phyloP scores from a whole-genome alignment of 2,329 filamentous ascomycete genomes.

The Thelonectria discophora region DNA sequence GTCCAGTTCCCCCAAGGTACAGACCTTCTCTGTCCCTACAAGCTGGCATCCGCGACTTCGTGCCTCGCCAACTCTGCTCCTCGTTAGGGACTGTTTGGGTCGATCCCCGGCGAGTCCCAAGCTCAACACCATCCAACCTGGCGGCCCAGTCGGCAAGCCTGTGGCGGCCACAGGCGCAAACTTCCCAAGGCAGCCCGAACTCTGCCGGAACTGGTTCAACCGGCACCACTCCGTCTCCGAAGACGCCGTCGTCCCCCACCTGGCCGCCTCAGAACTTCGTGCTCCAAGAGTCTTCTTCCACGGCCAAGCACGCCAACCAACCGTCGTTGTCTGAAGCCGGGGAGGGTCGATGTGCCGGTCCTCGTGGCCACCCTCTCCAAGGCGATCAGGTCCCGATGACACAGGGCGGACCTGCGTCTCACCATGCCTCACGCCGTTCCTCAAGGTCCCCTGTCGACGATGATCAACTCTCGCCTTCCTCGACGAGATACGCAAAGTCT shows the following conservation, averaged over 20 bases:
- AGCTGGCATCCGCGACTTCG: constrained; percentile 16
- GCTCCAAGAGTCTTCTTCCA: constrained; percentile 31
- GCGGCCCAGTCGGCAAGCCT: constrained; percentile 45
- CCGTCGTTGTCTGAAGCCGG: constrained; percentile 32
- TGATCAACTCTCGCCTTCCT: constrained; percentile 40
- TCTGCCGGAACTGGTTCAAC: constrained; percentile 47
- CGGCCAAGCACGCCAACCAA: constrained; percentile 36
- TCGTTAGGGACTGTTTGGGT: constrained; percentile 48
- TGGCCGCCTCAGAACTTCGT: constrained; percentile 40
- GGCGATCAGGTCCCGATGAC: constrained; percentile 72
- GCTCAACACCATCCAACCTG: constrained; percentile 43
- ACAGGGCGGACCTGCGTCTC: constrained; percentile 66
- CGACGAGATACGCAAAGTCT: constrained; percentile 34
- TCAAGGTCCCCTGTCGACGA: constrained; percentile 55
- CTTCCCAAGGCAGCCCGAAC: constrained; percentile 44
- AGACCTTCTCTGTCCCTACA: constrained; percentile 9
- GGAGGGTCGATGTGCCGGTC: constrained; percentile 66
- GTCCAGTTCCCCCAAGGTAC: background rate
- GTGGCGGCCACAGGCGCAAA: constrained; percentile 49
- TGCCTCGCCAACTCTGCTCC: constrained; percentile 21
- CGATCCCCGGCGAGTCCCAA: constrained; percentile 45
- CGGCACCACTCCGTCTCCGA: constrained; percentile 47
- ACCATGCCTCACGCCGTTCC: constrained; percentile 61
- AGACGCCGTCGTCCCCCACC: constrained; percentile 47
- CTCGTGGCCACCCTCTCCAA: constrained; percentile 59